Conservation (phyloP, 2,329 filamentous ascomycete species). For the Ophiognomonia clavigignenti-juglandacearum region DNA sequence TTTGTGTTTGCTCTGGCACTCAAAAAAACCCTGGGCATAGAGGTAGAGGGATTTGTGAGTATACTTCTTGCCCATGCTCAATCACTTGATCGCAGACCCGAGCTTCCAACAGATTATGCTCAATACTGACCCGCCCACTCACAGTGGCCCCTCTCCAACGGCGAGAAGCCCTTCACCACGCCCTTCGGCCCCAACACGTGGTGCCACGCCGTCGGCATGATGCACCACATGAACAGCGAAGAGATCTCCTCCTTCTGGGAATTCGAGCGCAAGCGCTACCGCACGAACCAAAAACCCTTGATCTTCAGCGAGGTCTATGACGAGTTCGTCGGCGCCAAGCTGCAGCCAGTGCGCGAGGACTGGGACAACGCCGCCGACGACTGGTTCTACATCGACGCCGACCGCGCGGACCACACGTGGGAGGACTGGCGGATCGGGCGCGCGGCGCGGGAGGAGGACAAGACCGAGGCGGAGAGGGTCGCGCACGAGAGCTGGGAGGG, state of each 20-base stretch:
- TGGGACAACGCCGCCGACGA: slow-evolving; percentile 52
- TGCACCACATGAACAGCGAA: slow-evolving; percentile 49
- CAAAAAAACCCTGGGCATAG: slow-evolving; percentile 38
- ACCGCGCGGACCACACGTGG: slow-evolving; percentile 22
- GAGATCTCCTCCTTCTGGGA: slow-evolving; percentile 47
- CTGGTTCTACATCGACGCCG: slow-evolving; percentile 33
- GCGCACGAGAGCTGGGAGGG: slow-evolving; percentile 37
- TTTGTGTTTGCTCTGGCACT: slow-evolving; percentile 42
- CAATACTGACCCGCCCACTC: background rate
- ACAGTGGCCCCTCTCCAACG: slow-evolving; percentile 50
- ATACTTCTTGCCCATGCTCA: background rate
- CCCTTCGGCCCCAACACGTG: slow-evolving; percentile 42
- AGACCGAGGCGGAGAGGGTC: slow-evolving; percentile 32
- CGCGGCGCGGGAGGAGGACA: slow-evolving; percentile 27
- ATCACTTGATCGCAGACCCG: background rate
- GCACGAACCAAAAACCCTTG: slow-evolving; percentile 26
- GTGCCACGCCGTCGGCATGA: slow-evolving; percentile 52
- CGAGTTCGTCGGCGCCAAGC: slow-evolving; percentile 36
- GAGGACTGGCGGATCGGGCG: slow-evolving; percentile 27
- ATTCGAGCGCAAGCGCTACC: slow-evolving; percentile 40
- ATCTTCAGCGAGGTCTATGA: slow-evolving; percentile 44
- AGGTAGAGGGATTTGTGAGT: slow-evolving; percentile 38
- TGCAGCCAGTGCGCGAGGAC: slow-evolving; percentile 35
- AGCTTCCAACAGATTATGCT: background rate
- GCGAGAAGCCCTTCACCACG: slow-evolving; percentile 49